Base-by-base conservation (phyloP, 78 protist genomes). In the Emiliania huxleyi region DNA sequence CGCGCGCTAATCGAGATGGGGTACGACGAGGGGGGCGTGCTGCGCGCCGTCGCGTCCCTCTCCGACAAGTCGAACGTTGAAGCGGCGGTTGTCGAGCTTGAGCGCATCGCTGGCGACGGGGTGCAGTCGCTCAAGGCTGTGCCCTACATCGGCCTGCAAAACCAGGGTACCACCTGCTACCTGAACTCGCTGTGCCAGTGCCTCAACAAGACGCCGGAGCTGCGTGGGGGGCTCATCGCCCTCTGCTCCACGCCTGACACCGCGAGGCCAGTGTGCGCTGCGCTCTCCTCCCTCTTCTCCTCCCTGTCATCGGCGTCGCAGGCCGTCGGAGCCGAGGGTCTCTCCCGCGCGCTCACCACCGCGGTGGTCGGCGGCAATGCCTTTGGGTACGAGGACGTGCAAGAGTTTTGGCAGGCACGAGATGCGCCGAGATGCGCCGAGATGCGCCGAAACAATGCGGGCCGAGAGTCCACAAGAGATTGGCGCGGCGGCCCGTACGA, bases 121-220 rank as follows among this genome's bases (percentile, higher is more conserved):
- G n/a, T n/a, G n/a, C n/a, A n/a, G n/a, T n/a, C n/a, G n/a, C n/a
- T n/a, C n/a, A n/a, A n/a, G n/a, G n/a, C n/a, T n/a, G n/a, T n/a
- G n/a, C n/a, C n/a, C n/a, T n/a, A n/a, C n/a, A n/a, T 93, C 21
- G 97, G 97, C 1, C 93, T 96, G 33, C 44, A 0, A 43, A 96
- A 96, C 91, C 95, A 94, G 73, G 96, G 96, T 0, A 95, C 97
- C 35, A 97, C 98, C 19, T 97, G 98, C 92, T 97, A 96, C 83
- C 91, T 97, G 62, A 97, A 97, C 94, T 92, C 96, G 42, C 95
- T 97, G 49, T 42, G 95, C 37, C 98, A 97, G 91, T 0, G 94
- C 29, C 85, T 96, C 38, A 95, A 91, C 94, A 93, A 92, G 96
- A 87, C 95, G 6, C 97, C 97, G 33, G 87, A 92, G 62, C 79